Evolutionary conservation across 2,329 filamentous ascomycete species (phyloP).

Genomic region (Cladosporium sp.): DNA sequence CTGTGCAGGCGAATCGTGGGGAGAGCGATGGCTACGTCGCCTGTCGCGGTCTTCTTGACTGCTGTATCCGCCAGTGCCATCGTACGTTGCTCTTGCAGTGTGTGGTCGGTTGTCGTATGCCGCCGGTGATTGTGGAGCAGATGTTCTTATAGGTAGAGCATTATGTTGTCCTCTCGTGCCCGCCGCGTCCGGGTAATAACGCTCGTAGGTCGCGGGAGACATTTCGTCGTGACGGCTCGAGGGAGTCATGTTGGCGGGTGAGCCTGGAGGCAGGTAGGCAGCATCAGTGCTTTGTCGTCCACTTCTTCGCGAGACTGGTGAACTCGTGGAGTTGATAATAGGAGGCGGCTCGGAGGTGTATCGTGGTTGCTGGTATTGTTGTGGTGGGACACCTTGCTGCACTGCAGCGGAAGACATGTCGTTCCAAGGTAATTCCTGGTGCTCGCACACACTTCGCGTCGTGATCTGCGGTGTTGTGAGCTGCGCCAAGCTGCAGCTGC

Average conservation of each 20-base stretch:
- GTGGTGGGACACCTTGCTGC: conserved; percentile 26
- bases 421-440: neutral
- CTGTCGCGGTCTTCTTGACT: conserved; percentile 35
- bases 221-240: conserved; percentile 51
- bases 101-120: conserved; percentile 24
- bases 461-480: neutral
- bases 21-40: conserved; percentile 36
- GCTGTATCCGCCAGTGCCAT: conserved; percentile 37
- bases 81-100: conserved; percentile 26
- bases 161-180: conserved; percentile 18
- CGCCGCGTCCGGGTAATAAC: conserved; percentile 41
- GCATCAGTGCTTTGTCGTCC: conserved; percentile 32
- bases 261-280: conserved; percentile 32
- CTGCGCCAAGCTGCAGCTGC: neutral
- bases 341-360: conserved; percentile 18
- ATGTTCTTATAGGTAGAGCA: conserved; percentile 25
- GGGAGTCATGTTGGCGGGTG: conserved; percentile 43
- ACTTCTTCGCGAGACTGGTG: conserved; percentile 35
- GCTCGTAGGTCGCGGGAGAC: conserved; percentile 75
- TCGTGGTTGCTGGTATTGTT: conserved; percentile 22
- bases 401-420: conserved; percentile 32
- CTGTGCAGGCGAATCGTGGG: conserved; percentile 44
- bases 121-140: conserved; percentile 16
- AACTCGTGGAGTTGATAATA: conserved; percentile 22
- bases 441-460: neutral